Percentiles rank a stretch among this genome's conserved stretches.
These are phyloP conservation scores for Musa troglodytarum DNA, from an alignment of 176 grass and related monocot genomes.

Conservation along the genomic window DNA sequence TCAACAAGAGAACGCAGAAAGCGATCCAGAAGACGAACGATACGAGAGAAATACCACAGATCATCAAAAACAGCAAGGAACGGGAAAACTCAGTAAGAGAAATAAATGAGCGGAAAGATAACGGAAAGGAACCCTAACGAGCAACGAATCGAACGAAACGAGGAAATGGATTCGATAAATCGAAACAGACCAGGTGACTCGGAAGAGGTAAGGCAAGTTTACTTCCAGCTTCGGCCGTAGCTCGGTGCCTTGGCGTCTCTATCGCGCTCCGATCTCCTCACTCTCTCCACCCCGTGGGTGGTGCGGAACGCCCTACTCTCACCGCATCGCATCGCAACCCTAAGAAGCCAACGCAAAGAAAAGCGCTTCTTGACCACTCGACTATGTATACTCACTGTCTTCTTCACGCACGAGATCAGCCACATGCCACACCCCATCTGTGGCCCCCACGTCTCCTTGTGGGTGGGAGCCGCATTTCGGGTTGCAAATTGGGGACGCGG, in stretches of 20 bases:
- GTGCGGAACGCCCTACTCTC: slow-evolving; percentile 32
- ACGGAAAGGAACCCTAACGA: not conserved
- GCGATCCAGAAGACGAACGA: not conserved
- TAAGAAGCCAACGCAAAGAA: not conserved
- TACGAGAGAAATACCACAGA: not conserved
- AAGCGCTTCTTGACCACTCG: too few relatives aligned
- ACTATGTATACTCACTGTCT: too few relatives aligned
- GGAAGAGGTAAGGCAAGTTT: not conserved
- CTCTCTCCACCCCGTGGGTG: slow-evolving; percentile 17
- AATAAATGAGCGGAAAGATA: too few relatives aligned
- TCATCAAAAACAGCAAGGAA: not conserved
- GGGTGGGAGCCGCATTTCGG: too few relatives aligned
- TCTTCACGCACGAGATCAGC: too few relatives aligned
- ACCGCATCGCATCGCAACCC: slow-evolving; percentile 35
- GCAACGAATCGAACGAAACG: not conserved
- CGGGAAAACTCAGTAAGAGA: too few relatives aligned
- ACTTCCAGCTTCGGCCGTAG: slow-evolving; percentile 13
- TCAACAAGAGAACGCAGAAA: not conserved
- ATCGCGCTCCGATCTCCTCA: slow-evolving; percentile 15
- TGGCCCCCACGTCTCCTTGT: too few relatives aligned
- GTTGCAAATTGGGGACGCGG: too few relatives aligned
- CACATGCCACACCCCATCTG: too few relatives aligned
- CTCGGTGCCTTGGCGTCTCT: not conserved
- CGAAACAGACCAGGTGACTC: not conserved
- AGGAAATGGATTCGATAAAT: slow-evolving; percentile 12